These are phyloP conservation scores for Flaveria linearis DNA, from an alignment of 129 eudicot species.

Conservation along the genomic window DNA sequence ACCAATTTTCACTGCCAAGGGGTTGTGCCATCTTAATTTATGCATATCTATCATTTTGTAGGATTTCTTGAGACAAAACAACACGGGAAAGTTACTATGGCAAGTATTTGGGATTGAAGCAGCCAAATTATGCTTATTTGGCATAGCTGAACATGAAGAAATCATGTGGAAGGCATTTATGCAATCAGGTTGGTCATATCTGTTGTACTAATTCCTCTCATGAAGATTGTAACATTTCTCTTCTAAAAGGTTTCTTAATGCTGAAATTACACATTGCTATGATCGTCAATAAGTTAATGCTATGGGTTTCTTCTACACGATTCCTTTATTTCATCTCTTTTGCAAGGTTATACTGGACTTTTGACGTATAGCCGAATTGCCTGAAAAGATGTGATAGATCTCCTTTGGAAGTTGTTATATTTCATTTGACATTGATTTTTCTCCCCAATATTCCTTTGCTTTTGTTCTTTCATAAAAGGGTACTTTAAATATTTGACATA, in stretches of 20 bases:
- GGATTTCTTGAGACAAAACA: constrained; percentile 95
- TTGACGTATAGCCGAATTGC: background rate
- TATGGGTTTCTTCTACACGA: background rate
- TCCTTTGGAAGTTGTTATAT: background rate
- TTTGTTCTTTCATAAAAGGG: background rate
- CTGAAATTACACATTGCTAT: background rate
- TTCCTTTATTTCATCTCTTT: constrained; percentile 13
- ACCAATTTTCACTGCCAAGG: constrained; percentile 3
- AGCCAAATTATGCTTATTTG: constrained; percentile 81
- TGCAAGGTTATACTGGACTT: background rate
- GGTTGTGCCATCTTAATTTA: background rate
- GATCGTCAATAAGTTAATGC: background rate
- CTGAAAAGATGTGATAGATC: background rate
- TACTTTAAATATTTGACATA: background rate
- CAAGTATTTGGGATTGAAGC: constrained; percentile 84
- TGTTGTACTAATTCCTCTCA: background rate
- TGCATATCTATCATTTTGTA: constrained; percentile 27
- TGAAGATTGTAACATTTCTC: background rate
- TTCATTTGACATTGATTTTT: background rate
- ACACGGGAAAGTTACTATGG: constrained; percentile 96
- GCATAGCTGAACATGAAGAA: constrained; percentile 85
- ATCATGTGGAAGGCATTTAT: constrained; percentile 86
- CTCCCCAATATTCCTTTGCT: background rate
- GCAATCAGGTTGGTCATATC: constrained; percentile 49
- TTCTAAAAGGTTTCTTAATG: background rate